A percentile compares a stretch with the other conserved stretches of the same genome.
Evolutionary conservation across 2,329 filamentous ascomycete genomes (phyloP).

Genomic region (Curvularia verruculosa): DNA sequence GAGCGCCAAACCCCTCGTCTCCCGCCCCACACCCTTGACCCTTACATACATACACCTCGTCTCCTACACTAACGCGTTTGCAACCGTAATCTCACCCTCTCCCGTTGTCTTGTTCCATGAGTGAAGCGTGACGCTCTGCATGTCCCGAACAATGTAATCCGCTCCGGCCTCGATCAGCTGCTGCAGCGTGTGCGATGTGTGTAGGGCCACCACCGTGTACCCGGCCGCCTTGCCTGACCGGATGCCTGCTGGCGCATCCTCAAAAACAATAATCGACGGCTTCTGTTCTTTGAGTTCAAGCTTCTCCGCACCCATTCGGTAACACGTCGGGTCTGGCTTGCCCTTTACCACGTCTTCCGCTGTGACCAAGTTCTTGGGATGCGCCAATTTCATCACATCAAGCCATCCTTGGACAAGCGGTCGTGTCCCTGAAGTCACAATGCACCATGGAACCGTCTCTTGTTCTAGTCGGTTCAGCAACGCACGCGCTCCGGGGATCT

Average conservation of each 20-base stretch:
- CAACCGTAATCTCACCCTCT: slow-evolving; percentile 71
- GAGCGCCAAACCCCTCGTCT: too few relatives aligned
- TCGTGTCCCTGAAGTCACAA: slow-evolving; percentile 64
- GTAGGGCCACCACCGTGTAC: slow-evolving; percentile 81
- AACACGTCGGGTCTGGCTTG: slow-evolving; percentile 59
- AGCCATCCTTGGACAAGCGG: slow-evolving; percentile 59
- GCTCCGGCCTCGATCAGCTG: slow-evolving; percentile 77
- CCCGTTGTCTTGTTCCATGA: slow-evolving; percentile 61
- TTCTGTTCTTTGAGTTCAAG: slow-evolving; percentile 51
- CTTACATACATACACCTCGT: slow-evolving; percentile 13
- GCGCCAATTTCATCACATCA: slow-evolving; percentile 55
- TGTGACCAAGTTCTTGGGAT: slow-evolving; percentile 55
- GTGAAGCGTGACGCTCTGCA: slow-evolving; percentile 72
- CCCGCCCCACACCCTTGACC: too few relatives aligned
- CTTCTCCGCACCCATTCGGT: slow-evolving; percentile 52
- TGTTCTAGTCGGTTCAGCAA: slow-evolving; percentile 72
- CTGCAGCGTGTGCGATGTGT: slow-evolving; percentile 79
- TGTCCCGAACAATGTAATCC: slow-evolving; percentile 84
- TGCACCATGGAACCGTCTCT: slow-evolving; percentile 75
- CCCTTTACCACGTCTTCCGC: slow-evolving; percentile 58
- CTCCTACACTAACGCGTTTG: slow-evolving; percentile 59
- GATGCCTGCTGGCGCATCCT: slow-evolving; percentile 89
- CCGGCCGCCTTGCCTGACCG: slow-evolving; percentile 82
- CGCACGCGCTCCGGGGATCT: slow-evolving; percentile 81
- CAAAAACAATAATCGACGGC: slow-evolving; percentile 71